Conservation (phyloP, 805 yeast species). For the Candida broadrunensis region DNA sequence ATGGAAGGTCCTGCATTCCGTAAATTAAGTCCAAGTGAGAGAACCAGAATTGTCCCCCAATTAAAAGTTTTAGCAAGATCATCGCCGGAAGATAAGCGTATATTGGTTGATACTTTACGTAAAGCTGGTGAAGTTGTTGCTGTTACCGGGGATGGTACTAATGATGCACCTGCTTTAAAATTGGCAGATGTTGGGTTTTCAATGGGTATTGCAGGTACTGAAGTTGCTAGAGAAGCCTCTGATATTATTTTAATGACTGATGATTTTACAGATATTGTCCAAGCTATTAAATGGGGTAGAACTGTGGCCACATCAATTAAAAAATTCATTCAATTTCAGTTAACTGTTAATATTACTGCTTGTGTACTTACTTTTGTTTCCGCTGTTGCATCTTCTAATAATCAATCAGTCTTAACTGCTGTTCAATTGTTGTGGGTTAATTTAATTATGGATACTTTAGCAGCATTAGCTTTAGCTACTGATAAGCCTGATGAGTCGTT, state of each 20-base stretch:
- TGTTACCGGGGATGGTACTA: constrained; percentile 98
- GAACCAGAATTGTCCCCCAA: constrained; percentile 62
- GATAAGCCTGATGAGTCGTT: constrained; percentile 90
- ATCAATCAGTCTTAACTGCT: constrained; percentile 88
- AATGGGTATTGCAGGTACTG: constrained; percentile 98
- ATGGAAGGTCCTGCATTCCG: constrained; percentile 96
- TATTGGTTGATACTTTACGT: constrained; percentile 78
- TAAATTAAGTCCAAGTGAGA: constrained; percentile 53
- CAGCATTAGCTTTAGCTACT: constrained; percentile 96
- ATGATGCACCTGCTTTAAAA: constrained; percentile 96
- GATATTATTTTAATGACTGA: constrained; percentile 92
- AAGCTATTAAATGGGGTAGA: constrained; percentile 98
- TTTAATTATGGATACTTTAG: constrained; percentile 96
- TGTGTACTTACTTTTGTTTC: constrained; percentile 90
- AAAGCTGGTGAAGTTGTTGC: constrained; percentile 91
- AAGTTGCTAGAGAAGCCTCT: constrained; percentile 97
- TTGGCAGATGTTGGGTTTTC: constrained; percentile 98
- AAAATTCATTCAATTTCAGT: constrained; percentile 93
- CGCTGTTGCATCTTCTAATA: constrained; percentile 79
- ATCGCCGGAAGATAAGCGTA: constrained; percentile 91
- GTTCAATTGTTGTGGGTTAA: constrained; percentile 98
- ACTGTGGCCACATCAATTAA: constrained; percentile 93
- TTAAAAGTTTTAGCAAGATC: constrained; percentile 89
- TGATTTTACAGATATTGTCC: constrained; percentile 90
- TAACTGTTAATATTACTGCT: constrained; percentile 97